Percentiles rank a stretch among this genome's conserved stretches.
Evolutionary conservation across 129 eudicot species (phyloP).

Genomic region (Glebionis coronaria): DNA sequence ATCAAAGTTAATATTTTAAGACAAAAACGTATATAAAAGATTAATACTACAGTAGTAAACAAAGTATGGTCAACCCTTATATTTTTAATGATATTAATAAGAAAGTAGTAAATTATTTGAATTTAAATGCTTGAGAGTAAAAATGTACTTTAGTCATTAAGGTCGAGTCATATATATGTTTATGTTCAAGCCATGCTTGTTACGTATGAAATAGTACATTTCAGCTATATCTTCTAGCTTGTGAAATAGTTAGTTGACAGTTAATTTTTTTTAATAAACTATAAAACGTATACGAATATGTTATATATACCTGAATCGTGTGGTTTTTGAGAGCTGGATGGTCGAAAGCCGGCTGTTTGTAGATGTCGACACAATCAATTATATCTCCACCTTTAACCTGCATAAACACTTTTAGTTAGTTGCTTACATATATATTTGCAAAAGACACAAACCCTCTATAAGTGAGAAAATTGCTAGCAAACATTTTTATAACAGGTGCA

Average conservation of each 20-base stretch:
- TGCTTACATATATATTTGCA: background rate
- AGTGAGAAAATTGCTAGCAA: background rate
- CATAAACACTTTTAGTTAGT: background rate
- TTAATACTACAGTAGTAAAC: too few relatives aligned
- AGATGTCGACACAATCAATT: constrained; percentile 50
- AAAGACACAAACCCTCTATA: background rate
- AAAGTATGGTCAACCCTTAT: too few relatives aligned
- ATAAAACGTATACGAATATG: background rate
- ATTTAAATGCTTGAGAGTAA: too few relatives aligned
- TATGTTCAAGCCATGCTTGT: too few relatives aligned
- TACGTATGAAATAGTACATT: too few relatives aligned
- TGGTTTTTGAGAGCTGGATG: constrained; percentile 52
- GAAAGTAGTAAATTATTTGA: too few relatives aligned
- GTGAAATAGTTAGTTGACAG: too few relatives aligned
- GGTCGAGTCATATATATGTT: too few relatives aligned
- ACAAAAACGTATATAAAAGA: too few relatives aligned
- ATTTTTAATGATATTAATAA: too few relatives aligned
- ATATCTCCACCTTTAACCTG: constrained; percentile 56
- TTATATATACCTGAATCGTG: constrained; percentile 37
- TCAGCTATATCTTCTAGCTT: background rate
- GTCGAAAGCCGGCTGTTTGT: constrained; percentile 57
- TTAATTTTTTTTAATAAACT: background rate
- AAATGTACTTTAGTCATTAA: too few relatives aligned
- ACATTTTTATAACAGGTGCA: background rate
- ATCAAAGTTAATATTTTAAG: too few relatives aligned